Evolutionary conservation across 106 monocot species (phyloP).

Genomic region (Dioscorea zingiberensis): DNA sequence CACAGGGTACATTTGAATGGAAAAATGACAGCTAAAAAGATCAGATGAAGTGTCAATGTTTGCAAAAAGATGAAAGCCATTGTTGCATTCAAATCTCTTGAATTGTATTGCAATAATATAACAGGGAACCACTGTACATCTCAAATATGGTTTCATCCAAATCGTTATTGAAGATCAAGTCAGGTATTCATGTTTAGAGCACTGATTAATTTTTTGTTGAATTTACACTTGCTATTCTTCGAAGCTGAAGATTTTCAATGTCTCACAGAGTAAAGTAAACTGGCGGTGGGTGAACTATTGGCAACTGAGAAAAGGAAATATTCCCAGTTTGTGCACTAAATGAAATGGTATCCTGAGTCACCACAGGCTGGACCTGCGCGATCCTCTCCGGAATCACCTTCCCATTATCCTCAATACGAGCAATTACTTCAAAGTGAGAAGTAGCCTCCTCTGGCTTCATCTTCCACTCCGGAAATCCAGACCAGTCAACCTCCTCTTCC

Average conservation of each 20-base stretch:
- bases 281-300: conserved; percentile 40
- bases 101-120: no score
- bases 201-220: no score
- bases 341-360: conserved; percentile 24
- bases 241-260: not conserved
- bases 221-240: no score
- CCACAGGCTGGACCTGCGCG: conserved; percentile 47
- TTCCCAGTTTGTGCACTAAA: conserved; percentile 46
- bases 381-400: conserved; percentile 81
- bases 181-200: no score
- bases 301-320: conserved; percentile 37
- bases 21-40: no score
- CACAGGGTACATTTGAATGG: no score
- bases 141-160: no score
- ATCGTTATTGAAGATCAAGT: no score
- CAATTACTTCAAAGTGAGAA: conserved; percentile 76
- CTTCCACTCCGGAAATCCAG: conserved; percentile 58
- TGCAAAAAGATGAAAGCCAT: no score
- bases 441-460: conserved; percentile 49
- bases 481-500: conserved; percentile 50
- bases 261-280: conserved; percentile 58
- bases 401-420: conserved; percentile 62
- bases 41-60: no score
- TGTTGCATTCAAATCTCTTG: no score
- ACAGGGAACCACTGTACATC: no score